Conservation (phyloP, 495 filamentous ascomycete species). For the Penicillium arizonense region DNA sequence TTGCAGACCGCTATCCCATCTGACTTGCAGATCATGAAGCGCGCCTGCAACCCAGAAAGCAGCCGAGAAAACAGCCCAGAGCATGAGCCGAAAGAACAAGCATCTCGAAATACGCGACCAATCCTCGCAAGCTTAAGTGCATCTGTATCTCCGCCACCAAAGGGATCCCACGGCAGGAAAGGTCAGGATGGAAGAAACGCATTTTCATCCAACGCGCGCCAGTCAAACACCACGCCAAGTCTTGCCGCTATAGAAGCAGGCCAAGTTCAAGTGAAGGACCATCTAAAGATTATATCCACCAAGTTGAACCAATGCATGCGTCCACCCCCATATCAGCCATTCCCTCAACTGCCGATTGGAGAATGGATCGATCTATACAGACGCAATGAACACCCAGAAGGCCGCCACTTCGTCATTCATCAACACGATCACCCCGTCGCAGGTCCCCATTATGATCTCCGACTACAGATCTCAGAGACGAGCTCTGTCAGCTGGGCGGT, state of each 20-base stretch:
- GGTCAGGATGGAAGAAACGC: neutral
- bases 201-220: neutral
- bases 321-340: constrained; percentile 1
- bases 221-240: constrained; percentile 1
- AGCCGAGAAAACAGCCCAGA: constrained; percentile 10
- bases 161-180: neutral
- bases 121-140: constrained; percentile 7
- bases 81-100: neutral
- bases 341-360: constrained; percentile 40
- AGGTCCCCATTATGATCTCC: constrained; percentile 63
- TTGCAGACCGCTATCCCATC: neutral
- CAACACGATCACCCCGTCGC: constrained; percentile 70
- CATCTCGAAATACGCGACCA: neutral
- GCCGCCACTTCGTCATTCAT: constrained; percentile 63
- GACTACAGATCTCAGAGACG: constrained; percentile 62
- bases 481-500: constrained; percentile 64
- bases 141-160: constrained; percentile 19
- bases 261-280: constrained; percentile 47
- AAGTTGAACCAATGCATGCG: constrained; percentile 32
- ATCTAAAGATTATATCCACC: constrained; percentile 50
- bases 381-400: constrained; percentile 43
- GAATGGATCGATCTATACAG: constrained; percentile 54
- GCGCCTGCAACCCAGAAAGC: constrained; percentile 9
- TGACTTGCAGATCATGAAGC: constrained; percentile 16
- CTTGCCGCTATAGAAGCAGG: constrained; percentile 60